A percentile compares a stretch with the other conserved stretches of the same genome.
phyloP scores from a whole-genome alignment of 2,329 filamentous ascomycete genomes.

The Emergomyces orientalis region DNA sequence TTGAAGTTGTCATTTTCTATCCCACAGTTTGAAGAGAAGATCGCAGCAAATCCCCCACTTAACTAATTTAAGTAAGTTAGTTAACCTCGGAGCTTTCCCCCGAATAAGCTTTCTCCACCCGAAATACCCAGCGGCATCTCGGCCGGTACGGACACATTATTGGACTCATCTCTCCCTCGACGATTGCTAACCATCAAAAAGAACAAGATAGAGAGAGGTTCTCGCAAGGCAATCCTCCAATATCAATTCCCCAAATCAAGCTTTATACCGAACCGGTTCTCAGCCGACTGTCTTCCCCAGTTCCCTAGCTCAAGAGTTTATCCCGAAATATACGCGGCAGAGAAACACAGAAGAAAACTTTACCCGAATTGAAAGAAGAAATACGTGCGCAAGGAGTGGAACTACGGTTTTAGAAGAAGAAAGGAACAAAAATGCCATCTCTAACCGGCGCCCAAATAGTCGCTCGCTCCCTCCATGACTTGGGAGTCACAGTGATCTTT shows the following conservation, averaged over 20 bases:
- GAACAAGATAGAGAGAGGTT: neutral
- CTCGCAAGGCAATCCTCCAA: neutral
- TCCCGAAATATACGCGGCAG: neutral
- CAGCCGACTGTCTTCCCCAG: neutral
- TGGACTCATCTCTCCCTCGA: neutral
- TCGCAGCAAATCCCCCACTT: neutral
- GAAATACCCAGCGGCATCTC: neutral
- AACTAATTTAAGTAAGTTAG: neutral
- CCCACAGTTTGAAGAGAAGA: neutral
- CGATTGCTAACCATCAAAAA: neutral
- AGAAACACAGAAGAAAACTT: neutral
- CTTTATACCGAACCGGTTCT: neutral
- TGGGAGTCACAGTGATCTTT: conserved; percentile 45
- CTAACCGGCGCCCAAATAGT: conserved; percentile 39
- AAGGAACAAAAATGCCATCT: conserved; percentile 1
- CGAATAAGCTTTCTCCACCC: neutral
- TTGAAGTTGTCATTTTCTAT: neutral
- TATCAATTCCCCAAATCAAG: neutral
- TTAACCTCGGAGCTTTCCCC: neutral
- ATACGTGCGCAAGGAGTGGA: neutral
- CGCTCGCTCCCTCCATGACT: conserved; percentile 40
- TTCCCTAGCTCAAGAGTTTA: too few species aligned
- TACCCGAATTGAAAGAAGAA: neutral
- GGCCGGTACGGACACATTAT: neutral
- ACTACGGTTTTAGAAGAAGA: neutral